These are phyloP conservation scores for Chenopodium berlandieri DNA, from an alignment of 148 eudicot genomes.

Conservation along the genomic window DNA sequence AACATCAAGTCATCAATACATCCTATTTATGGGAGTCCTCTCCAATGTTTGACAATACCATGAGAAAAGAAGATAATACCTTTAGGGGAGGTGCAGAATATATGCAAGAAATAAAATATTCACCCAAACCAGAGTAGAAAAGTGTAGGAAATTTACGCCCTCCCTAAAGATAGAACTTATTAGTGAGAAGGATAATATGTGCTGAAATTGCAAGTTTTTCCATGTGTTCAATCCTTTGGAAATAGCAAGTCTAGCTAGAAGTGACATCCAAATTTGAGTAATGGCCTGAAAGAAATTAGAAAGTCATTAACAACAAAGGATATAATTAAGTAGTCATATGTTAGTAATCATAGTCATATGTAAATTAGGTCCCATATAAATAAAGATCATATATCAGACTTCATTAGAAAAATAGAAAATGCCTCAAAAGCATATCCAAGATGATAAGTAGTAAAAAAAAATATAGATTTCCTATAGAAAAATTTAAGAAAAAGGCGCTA, in stretches of 20 bases:
- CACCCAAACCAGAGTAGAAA: slow-evolving; percentile 88
- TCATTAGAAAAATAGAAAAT: background rate
- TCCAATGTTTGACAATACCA: slow-evolving; percentile 4
- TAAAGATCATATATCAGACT: background rate
- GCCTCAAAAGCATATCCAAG: background rate
- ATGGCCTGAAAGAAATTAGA: slow-evolving; percentile 57
- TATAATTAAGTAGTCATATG: background rate
- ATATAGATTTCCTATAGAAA: background rate
- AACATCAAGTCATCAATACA: too few relatives aligned
- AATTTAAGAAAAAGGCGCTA: background rate
- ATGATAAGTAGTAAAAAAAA: background rate
- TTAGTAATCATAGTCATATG: background rate
- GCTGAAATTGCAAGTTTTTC: slow-evolving; percentile 30
- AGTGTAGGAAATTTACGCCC: slow-evolving; percentile 72
- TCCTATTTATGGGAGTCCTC: background rate
- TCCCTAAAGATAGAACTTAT: slow-evolving; percentile 47
- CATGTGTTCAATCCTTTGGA: slow-evolving; percentile 82
- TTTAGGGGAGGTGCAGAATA: slow-evolving; percentile 97
- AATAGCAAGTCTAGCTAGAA: slow-evolving; percentile 76
- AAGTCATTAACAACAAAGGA: background rate
- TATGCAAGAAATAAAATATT: slow-evolving; percentile 67
- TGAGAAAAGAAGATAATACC: slow-evolving; percentile 39
- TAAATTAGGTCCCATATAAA: slow-evolving; percentile 27
- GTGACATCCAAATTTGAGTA: slow-evolving; percentile 89
- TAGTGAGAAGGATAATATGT: background rate